Percentiles rank a stretch among this genome's conserved stretches.
Conservation (phyloP, 371 early-diverging fungal species). For the Lichtheimia ramosa region DNA sequence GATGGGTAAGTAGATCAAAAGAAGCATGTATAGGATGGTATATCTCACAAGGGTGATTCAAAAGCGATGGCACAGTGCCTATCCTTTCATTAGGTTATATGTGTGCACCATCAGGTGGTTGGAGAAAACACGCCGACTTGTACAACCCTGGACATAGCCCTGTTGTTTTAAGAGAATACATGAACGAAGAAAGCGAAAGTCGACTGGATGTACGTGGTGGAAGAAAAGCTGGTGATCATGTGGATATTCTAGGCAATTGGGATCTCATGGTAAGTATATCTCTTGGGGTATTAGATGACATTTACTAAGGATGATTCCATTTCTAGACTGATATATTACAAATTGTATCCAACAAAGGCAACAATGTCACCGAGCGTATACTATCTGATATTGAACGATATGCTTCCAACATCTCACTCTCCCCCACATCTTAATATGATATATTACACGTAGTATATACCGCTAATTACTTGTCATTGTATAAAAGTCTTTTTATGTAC, state of each 20-base stretch:
- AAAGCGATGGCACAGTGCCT: conserved; percentile 93
- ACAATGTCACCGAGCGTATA: conserved; percentile 41
- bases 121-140: conserved; percentile 73
- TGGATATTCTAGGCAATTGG: conserved; percentile 77
- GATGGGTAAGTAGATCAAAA: conserved; percentile 41
- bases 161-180: conserved; percentile 80
- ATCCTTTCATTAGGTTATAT: conserved; percentile 89
- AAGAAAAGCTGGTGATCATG: conserved; percentile 82
- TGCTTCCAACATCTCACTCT: conserved; percentile 26
- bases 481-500: no score
- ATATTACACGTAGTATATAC: no score
- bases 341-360: conserved; percentile 36
- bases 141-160: conserved; percentile 83
- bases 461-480: no score
- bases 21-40: neutral
- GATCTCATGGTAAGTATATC: conserved; percentile 43
- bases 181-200: conserved; percentile 59
- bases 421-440: neutral
- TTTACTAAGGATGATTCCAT: neutral
- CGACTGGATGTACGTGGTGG: conserved; percentile 81
- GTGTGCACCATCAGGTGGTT: conserved; percentile 80
- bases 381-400: conserved; percentile 40
- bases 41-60: neutral
- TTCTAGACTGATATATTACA: conserved; percentile 38
- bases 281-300: no score